Conservation (phyloP, 148 eudicot species). For the Spergularia bocconei region DNA sequence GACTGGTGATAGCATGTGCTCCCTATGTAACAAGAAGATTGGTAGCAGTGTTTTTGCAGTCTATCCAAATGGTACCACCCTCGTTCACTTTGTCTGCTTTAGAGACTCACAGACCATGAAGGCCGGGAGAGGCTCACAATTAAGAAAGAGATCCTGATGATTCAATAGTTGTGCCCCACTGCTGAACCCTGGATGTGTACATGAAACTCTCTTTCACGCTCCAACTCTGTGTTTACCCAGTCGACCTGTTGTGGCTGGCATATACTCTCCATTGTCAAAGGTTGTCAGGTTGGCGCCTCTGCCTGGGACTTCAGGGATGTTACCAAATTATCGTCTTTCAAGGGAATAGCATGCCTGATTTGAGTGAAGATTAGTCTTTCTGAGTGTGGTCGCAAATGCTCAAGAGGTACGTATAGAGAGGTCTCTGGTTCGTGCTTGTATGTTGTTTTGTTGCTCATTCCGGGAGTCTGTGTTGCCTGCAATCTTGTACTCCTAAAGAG, state of each 20-base stretch:
- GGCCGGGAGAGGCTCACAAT: conserved; percentile 66
- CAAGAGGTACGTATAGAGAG: conserved; percentile 2
- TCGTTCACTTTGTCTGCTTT: conserved; percentile 97
- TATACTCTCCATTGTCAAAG: neutral
- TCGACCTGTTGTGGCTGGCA: conserved; percentile 4
- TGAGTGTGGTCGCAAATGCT: neutral
- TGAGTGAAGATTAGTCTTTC: neutral
- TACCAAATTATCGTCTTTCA: neutral
- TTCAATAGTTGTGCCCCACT: neutral
- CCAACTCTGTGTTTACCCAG: neutral
- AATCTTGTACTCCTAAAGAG: neutral
- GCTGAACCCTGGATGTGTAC: neutral
- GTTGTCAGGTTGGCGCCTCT: neutral
- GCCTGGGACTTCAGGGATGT: neutral
- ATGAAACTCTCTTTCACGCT: neutral
- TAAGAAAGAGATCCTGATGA: conserved; percentile 39
- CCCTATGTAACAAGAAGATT: conserved; percentile 93
- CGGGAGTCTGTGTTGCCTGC: neutral
- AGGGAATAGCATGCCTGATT: neutral
- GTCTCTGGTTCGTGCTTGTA: neutral
- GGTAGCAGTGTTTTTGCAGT: conserved; percentile 99
- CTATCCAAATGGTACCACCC: conserved; percentile 84
- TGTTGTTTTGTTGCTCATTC: no score
- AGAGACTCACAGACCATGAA: conserved; percentile 94
- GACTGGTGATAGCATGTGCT: conserved; percentile 77